Evolutionary conservation across 2,329 filamentous ascomycete genomes (phyloP), one percentile per base, ranked within the genome.

Genomic region (Cercospora sojina): DNA sequence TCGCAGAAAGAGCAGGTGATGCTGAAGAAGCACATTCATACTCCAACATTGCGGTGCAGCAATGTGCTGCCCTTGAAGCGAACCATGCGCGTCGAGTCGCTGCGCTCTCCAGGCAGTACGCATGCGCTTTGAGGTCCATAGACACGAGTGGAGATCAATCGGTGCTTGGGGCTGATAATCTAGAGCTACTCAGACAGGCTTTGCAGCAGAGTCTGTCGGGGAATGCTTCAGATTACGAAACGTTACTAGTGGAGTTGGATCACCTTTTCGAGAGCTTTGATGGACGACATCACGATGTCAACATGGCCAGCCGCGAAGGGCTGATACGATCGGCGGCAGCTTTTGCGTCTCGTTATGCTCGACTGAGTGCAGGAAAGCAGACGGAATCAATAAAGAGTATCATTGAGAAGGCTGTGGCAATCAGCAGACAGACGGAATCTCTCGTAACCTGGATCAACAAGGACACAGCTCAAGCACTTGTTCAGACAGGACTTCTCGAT

Each of bases 401-500:
- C 41, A 61, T 76, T 6, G 58, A 69, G 16, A 32, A 31, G 18
- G 72, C 72, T 2, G 27, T 76, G 1, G 43, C 65, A 12, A 25
- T 31, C 9, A 69, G 67, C 51, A 70, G 64, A 35, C 64, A 66
- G 9, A 61, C 67, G 27, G 73, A 76, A 12, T 66, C 71, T 3
- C 27, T 73, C 3, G 35, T 68, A 18, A 67, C 67, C 5, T 77
- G 75, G 75, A 62, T 75, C 43, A 82, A 90, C 6, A 80, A 83
- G 59, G 83, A 85, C 16, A 85, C 91, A n/a, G 85, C 89, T 64
- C 83, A 85, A 16, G 84, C 84, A 62, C 82, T 90, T 72, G 81
- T 91, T 5, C 83, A 86, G 27, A 83, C 86, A 43, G 87, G 86
- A 2, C 80, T 84, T 1, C 77, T 91, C 27, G 76, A 80, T n/a